A percentile compares a stretch with the other conserved stretches of the same genome.
Conservation (phyloP, 2,329 filamentous ascomycete species). For the Periconia digitata region DNA sequence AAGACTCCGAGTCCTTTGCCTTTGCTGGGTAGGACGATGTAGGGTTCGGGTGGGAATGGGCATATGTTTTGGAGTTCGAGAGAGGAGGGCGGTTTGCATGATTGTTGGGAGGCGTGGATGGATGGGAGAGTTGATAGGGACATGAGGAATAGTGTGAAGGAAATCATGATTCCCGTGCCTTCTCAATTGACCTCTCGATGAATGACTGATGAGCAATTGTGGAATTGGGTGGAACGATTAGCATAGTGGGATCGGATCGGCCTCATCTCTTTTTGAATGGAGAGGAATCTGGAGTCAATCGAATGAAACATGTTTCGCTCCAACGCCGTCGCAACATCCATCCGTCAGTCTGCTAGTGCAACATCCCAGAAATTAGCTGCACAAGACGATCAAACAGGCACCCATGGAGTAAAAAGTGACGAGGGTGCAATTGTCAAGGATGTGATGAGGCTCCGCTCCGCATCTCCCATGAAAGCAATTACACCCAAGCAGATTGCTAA, state of each 20-base stretch:
- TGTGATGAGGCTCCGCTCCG: neutral
- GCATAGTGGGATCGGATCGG: neutral
- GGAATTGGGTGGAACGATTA: neutral
- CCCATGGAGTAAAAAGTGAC: neutral
- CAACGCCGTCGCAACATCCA: slow-evolving; percentile 2
- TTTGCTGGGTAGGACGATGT: slow-evolving; percentile 29
- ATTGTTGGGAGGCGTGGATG: slow-evolving; percentile 8
- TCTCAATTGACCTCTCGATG: too few species aligned
- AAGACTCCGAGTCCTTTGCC: slow-evolving; percentile 49
- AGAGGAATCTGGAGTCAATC: neutral
- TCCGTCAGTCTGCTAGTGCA: neutral
- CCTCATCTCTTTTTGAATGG: neutral
- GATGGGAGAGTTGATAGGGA: neutral
- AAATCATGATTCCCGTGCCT: neutral
- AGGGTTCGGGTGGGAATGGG: slow-evolving; percentile 24
- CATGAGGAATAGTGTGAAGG: neutral
- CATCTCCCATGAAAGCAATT: too few species aligned
- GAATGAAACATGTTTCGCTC: slow-evolving; percentile 10
- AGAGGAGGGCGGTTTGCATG: slow-evolving; percentile 10
- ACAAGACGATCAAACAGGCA: too few species aligned
- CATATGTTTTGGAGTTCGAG: slow-evolving; percentile 18
- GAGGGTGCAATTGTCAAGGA: neutral
- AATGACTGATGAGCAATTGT: neutral
- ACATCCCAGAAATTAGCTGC: neutral
- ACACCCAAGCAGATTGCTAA: too few species aligned